Conservation (phyloP, 345 rosid genomes). For the Acer yangbiense region DNA sequence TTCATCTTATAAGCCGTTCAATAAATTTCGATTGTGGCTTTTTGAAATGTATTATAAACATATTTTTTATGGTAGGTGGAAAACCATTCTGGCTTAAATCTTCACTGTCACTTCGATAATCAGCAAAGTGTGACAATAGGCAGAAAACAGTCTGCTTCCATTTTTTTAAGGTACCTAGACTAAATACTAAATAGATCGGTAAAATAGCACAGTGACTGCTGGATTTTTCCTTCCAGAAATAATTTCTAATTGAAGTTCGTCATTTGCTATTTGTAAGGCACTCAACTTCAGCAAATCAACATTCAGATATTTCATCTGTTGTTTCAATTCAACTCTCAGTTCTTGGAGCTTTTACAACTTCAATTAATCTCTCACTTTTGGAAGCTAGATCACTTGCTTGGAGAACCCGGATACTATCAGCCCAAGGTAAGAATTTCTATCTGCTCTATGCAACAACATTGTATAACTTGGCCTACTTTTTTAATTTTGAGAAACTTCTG, state of each 20-base stretch:
- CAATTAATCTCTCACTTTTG: slow-evolving; percentile 55
- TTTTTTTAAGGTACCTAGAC: slow-evolving; percentile 63
- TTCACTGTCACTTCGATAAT: slow-evolving; percentile 59
- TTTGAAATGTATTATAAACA: slow-evolving; percentile 1
- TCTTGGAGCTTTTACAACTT: slow-evolving; percentile 55
- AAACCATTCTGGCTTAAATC: slow-evolving; percentile 72
- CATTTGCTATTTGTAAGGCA: slow-evolving; percentile 45
- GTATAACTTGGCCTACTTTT: background rate
- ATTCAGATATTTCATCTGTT: slow-evolving; percentile 46
- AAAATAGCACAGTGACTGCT: background rate
- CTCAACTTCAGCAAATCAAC: slow-evolving; percentile 40
- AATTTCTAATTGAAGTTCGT: slow-evolving; percentile 4
- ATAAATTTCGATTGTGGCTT: background rate
- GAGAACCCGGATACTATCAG: slow-evolving; percentile 81
- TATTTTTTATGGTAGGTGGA: slow-evolving; percentile 60
- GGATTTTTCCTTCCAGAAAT: background rate
- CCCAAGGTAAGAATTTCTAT: slow-evolving; percentile 53
- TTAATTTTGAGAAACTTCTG: background rate
- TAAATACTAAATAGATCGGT: background rate
- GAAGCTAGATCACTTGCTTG: slow-evolving; percentile 70
- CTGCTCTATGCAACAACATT: slow-evolving; percentile 7
- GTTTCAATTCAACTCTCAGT: slow-evolving; percentile 71
- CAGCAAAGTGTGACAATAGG: slow-evolving; percentile 59
- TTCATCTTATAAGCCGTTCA: background rate
- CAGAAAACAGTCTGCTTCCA: slow-evolving; percentile 64